A percentile compares a stretch with the other conserved stretches of the same genome.
Conservation (phyloP, 2,329 filamentous ascomycete genomes). For the Nothophoma quercina region DNA sequence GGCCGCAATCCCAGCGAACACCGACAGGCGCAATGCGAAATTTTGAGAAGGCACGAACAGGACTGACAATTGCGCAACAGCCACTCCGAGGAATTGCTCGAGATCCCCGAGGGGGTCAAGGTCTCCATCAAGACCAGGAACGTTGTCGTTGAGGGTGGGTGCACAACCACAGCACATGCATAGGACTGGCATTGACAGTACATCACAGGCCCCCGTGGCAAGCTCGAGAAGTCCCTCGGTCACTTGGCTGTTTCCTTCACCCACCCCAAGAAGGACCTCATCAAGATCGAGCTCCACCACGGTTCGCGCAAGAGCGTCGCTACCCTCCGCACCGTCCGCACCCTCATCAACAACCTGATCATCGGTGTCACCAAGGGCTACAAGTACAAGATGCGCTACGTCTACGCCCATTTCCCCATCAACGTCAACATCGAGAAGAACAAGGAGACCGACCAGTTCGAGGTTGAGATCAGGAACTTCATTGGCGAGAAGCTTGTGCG, state of each 20-base stretch:
- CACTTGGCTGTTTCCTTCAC: conserved; percentile 97
- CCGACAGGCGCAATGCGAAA: conserved; percentile 23
- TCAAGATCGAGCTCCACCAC: conserved; percentile 99
- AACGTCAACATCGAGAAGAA: conserved; percentile 99
- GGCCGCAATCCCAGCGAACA: conserved; percentile 20
- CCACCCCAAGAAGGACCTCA: conserved; percentile 81
- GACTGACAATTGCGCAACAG: conserved; percentile 46
- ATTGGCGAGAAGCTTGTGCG: conserved; percentile 95
- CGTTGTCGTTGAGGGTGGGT: conserved; percentile 96
- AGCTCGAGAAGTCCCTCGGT: conserved; percentile 95
- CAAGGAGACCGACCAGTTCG: conserved; percentile 82
- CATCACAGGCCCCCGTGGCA: conserved; percentile 61
- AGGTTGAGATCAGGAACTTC: conserved; percentile 93
- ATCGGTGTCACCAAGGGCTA: conserved; percentile 98
- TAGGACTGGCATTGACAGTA: conserved; percentile 5
- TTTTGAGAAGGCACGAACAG: conserved; percentile 21
- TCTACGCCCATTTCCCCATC: conserved; percentile 99
- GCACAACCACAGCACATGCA: conserved; percentile 42
- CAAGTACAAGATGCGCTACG: conserved; percentile 99
- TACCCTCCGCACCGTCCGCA: conserved; percentile 96
- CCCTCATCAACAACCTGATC: conserved; percentile 98
- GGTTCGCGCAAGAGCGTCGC: conserved; percentile 97
- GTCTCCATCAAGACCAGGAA: conserved; percentile 95
- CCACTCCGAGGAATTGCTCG: conserved; percentile 94
- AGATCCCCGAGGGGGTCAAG: conserved; percentile 97